Evolutionary conservation across 441 rosid genomes (phyloP).

Genomic region (Adansonia gregorii): DNA sequence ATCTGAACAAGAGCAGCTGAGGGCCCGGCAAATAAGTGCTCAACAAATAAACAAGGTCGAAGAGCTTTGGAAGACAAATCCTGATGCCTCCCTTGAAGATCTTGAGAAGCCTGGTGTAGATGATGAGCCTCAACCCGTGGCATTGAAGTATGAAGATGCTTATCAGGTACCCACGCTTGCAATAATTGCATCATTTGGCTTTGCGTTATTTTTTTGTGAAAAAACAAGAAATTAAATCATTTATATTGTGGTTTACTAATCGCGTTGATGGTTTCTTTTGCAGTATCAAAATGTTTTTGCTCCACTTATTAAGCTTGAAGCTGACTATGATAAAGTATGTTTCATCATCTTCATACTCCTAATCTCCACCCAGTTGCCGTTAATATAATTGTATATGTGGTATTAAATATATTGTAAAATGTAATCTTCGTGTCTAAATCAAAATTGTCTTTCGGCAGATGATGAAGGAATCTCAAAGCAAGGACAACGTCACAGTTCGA

Average conservation of each 20-base stretch:
- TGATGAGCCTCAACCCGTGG: slow-evolving; percentile 98
- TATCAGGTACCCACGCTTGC: slow-evolving; percentile 68
- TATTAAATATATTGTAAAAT: not conserved
- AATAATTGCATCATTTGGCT: slow-evolving; percentile 21
- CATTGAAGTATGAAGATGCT: slow-evolving; percentile 95
- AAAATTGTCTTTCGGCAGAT: slow-evolving; percentile 48
- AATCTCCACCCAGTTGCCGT: not conserved
- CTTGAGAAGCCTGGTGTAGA: slow-evolving; percentile 99
- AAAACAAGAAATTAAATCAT: slow-evolving; percentile 9
- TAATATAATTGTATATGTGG: not conserved
- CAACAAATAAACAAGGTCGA: slow-evolving; percentile 99
- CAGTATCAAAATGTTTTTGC: slow-evolving; percentile 99
- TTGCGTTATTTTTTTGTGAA: slow-evolving; percentile 14
- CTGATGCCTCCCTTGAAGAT: slow-evolving; percentile 98
- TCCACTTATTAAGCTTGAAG: slow-evolving; percentile 99
- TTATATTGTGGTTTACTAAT: slow-evolving; percentile 25
- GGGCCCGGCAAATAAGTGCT: slow-evolving; percentile 99
- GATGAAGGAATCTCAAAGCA: slow-evolving; percentile 99
- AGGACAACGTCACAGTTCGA: slow-evolving; percentile 91
- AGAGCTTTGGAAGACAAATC: slow-evolving; percentile 98
- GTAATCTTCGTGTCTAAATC: slow-evolving; percentile 27
- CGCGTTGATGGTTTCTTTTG: slow-evolving; percentile 33
- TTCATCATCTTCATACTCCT: slow-evolving; percentile 16
- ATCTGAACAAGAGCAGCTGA: slow-evolving; percentile 96
- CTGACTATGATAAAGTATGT: slow-evolving; percentile 96